Conservation (phyloP, 768 basidiomycete species). For the Phylloporus scabripes region DNA sequence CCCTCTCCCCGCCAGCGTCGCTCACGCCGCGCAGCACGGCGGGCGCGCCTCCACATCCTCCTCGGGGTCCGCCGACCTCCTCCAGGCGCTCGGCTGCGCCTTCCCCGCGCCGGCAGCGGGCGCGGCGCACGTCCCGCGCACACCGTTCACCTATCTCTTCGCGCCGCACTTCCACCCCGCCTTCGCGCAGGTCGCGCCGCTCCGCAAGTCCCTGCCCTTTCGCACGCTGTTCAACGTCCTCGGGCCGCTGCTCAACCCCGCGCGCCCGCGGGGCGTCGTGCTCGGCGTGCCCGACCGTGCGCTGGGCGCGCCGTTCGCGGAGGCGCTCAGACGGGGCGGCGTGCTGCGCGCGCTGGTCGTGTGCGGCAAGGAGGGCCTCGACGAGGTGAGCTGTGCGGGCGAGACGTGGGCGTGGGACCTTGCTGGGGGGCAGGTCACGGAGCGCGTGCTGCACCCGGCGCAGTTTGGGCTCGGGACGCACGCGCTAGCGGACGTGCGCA, state of each 20-base stretch:
- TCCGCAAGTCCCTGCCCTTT: conserved; percentile 84
- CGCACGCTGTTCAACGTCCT: conserved; percentile 95
- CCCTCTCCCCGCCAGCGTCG: neutral
- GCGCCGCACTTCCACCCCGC: conserved; percentile 92
- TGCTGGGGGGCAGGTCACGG: conserved; percentile 56
- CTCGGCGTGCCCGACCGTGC: conserved; percentile 82
- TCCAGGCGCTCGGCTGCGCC: conserved; percentile 75
- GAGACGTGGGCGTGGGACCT: conserved; percentile 84
- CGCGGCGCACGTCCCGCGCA: conserved; percentile 43
- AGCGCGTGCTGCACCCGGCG: conserved; percentile 57
- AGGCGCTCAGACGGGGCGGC: conserved; percentile 64
- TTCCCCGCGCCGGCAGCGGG: conserved; percentile 58
- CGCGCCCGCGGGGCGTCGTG: conserved; percentile 80
- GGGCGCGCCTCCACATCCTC: conserved; percentile 87
- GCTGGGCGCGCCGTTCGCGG: conserved; percentile 78
- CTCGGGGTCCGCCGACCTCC: conserved; percentile 90
- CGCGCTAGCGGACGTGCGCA: conserved; percentile 62
- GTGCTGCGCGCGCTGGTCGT: conserved; percentile 87
- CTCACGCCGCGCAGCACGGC: conserved; percentile 59
- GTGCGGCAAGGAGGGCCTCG: conserved; percentile 85
- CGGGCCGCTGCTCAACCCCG: conserved; percentile 92
- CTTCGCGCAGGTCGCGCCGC: conserved; percentile 74
- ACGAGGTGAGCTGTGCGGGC: conserved; percentile 95
- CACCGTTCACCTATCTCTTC: conserved; percentile 90
- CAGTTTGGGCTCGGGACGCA: conserved; percentile 76